These are phyloP conservation scores for Elymus sibiricus DNA, from an alignment of 176 grass and related monocot genomes.

Conservation along the genomic window DNA sequence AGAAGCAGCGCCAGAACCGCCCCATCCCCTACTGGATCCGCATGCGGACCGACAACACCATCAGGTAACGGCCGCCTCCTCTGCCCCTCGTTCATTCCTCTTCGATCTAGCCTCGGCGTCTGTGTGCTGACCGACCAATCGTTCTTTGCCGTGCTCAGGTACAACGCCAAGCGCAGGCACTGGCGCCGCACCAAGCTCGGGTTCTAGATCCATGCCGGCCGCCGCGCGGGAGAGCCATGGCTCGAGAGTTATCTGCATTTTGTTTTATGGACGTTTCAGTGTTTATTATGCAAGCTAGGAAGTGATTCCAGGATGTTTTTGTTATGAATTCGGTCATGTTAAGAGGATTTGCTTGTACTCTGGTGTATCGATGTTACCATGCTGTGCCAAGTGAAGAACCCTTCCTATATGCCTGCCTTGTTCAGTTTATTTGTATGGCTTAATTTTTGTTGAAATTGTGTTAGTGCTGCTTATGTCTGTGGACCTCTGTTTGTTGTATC, in stretches of 20 bases:
- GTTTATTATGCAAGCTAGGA: conserved; percentile 39
- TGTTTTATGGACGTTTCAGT: conserved; percentile 24
- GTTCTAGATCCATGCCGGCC: conserved; percentile 25
- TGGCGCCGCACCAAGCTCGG: conserved; percentile 98
- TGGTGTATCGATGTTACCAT: conserved; percentile 35
- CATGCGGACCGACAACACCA: conserved; percentile 89
- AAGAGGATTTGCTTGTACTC: conserved; percentile 11
- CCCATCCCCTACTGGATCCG: conserved; percentile 97
- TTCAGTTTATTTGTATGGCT: background rate
- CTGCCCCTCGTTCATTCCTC: background rate
- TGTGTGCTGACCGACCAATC: background rate
- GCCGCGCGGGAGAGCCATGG: conserved; percentile 11
- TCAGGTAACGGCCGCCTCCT: conserved; percentile 42
- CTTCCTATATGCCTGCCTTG: background rate
- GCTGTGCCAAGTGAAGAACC: conserved; percentile 21
- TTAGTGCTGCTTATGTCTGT: background rate
- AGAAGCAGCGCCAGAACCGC: conserved; percentile 96
- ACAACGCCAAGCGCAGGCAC: conserved; percentile 98
- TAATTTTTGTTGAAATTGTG: background rate
- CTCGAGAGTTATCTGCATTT: conserved; percentile 35
- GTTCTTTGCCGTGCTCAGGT: conserved; percentile 38
- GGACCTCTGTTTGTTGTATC: background rate
- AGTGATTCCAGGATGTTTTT: conserved; percentile 40
- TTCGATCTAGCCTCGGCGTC: background rate
- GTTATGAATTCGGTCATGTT: conserved; percentile 30